Conservation (phyloP, 768 basidiomycete genomes). For the Collybia nuda region DNA sequence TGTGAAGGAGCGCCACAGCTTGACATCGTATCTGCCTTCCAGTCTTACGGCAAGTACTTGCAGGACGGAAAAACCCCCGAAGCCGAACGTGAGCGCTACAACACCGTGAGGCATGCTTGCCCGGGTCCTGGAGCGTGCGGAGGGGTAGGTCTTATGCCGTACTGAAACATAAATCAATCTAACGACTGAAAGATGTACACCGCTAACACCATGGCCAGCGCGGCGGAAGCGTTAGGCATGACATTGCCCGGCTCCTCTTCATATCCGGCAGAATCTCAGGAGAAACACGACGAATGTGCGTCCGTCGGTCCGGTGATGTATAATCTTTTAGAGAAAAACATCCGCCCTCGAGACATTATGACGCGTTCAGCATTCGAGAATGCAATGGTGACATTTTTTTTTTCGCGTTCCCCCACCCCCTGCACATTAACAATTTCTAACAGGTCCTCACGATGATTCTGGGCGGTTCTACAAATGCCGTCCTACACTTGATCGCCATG, state of each 20-base stretch:
- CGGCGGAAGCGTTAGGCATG: slow-evolving; percentile 95
- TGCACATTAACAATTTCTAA: slow-evolving; percentile 1
- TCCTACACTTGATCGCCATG: slow-evolving; percentile 94
- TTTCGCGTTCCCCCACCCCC: slow-evolving; percentile 3
- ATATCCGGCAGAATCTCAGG: slow-evolving; percentile 89
- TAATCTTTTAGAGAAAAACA: slow-evolving; percentile 86
- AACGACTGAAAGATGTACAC: slow-evolving; percentile 79
- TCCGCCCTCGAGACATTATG: slow-evolving; percentile 95
- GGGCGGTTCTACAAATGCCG: slow-evolving; percentile 97
- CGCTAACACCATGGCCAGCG: slow-evolving; percentile 97
- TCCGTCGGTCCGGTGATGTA: slow-evolving; percentile 81
- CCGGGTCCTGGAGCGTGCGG: slow-evolving; percentile 99
- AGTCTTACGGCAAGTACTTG: slow-evolving; percentile 93
- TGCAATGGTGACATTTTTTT: slow-evolving; percentile 70
- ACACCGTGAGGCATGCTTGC: slow-evolving; percentile 90
- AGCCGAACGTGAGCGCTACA: slow-evolving; percentile 82
- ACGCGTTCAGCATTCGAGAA: slow-evolving; percentile 96
- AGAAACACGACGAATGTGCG: slow-evolving; percentile 85
- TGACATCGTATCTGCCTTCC: slow-evolving; percentile 97
- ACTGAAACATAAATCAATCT: neutral
- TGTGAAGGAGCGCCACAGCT: slow-evolving; percentile 87
- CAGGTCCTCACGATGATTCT: slow-evolving; percentile 96
- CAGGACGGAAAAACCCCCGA: slow-evolving; percentile 82
- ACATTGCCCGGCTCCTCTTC: slow-evolving; percentile 95
- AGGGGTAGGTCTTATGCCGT: slow-evolving; percentile 57